These are phyloP conservation scores for Prunus dulcis DNA, from an alignment of 306 rosid species.

Conservation along the genomic window DNA sequence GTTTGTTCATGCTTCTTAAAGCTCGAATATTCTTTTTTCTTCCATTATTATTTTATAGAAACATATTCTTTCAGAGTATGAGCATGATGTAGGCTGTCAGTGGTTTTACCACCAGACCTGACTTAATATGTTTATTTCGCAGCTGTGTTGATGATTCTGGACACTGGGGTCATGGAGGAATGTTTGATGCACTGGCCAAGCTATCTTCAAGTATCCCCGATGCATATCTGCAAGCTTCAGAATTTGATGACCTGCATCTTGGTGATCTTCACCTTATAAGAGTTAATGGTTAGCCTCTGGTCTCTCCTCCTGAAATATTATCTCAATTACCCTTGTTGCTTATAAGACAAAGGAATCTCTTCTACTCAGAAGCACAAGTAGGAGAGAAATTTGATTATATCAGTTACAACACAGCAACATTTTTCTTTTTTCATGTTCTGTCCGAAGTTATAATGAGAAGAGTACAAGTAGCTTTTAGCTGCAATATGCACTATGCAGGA, in stretches of 20 bases:
- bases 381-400: neutral
- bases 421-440: neutral
- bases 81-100: neutral
- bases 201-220: constrained; percentile 60
- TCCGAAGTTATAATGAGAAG: neutral
- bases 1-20: neutral
- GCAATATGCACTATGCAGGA: neutral
- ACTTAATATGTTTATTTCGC: constrained; percentile 19
- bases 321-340: neutral
- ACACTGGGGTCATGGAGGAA: constrained; percentile 89
- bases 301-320: neutral
- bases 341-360: neutral
- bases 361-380: neutral
- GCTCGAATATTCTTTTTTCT: neutral
- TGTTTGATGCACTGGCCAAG: constrained; percentile 78
- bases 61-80: too few species aligned
- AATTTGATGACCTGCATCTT: constrained; percentile 80
- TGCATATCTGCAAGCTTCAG: constrained; percentile 80
- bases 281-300: constrained; percentile 56
- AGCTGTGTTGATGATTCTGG: constrained; percentile 93
- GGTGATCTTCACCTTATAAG: constrained; percentile 89
- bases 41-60: neutral
- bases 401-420: neutral
- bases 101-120: constrained; percentile 8
- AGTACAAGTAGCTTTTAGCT: neutral